Percentiles rank a stretch among this genome's conserved stretches.
Conservation (phyloP, 805 yeast genomes). For the Candida awuae region DNA sequence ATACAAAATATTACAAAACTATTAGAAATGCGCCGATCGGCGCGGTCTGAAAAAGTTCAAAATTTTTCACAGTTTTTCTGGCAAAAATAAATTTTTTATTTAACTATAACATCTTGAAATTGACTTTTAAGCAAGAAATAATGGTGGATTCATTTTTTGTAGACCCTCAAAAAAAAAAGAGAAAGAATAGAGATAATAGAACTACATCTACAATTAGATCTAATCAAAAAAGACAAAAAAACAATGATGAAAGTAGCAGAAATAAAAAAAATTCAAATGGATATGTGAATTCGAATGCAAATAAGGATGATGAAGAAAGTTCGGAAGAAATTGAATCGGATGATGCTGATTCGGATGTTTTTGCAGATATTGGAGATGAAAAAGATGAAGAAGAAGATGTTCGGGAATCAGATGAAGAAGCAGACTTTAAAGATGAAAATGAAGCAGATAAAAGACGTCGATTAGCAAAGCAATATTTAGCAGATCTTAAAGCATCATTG, state of each 20-base stretch:
- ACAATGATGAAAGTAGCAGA: neutral
- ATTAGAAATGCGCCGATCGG: neutral
- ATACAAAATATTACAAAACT: too few species aligned
- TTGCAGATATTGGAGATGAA: conserved; percentile 21
- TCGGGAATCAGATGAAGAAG: conserved; percentile 52
- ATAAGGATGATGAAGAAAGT: conserved; percentile 41
- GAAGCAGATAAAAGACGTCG: conserved; percentile 93
- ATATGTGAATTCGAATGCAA: conserved; percentile 12
- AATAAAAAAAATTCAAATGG: conserved; percentile 15
- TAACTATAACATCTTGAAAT: too few species aligned
- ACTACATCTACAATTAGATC: conserved; percentile 15
- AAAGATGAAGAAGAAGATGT: conserved; percentile 24
- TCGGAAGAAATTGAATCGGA: conserved; percentile 30
- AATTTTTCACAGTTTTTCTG: too few species aligned
- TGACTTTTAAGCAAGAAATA: neutral
- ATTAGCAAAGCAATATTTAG: conserved; percentile 86
- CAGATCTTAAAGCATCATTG: conserved; percentile 56
- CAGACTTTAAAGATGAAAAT: conserved; percentile 64
- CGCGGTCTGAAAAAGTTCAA: too few species aligned
- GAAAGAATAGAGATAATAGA: conserved; percentile 32
- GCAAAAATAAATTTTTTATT: too few species aligned
- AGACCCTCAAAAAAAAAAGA: conserved; percentile 49
- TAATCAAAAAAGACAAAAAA: conserved; percentile 15
- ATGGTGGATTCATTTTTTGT: conserved; percentile 59
- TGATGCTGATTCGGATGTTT: conserved; percentile 27